A percentile compares a stretch with the other conserved stretches of the same genome.
Evolutionary conservation across 331 rosid species (phyloP).

Genomic region (Phaseolus coccineus): DNA sequence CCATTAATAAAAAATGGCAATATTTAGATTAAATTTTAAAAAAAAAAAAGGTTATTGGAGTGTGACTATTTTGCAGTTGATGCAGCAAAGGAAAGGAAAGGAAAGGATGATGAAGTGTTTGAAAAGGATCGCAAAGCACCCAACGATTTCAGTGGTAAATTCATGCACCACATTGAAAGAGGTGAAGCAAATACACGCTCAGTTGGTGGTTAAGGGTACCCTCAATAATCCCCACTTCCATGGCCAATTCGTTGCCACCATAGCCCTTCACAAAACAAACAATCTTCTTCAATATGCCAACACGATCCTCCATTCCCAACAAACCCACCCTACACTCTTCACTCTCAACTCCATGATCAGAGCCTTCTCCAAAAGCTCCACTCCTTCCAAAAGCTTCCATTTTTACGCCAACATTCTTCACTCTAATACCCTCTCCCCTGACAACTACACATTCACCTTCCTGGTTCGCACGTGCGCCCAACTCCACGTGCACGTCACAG

Average conservation of each 20-base stretch:
- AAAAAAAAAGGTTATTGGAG: too few relatives aligned
- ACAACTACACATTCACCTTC: constrained; percentile 61
- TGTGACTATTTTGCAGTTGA: too few relatives aligned
- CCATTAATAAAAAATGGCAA: too few relatives aligned
- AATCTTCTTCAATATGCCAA: constrained; percentile 51
- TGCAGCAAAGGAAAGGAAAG: not conserved
- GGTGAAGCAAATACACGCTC: constrained; percentile 61
- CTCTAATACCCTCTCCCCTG: constrained; percentile 46
- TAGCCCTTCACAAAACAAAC: constrained; percentile 51
- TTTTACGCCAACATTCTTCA: constrained; percentile 48
- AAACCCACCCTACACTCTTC: constrained; percentile 48
- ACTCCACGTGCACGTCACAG: constrained; percentile 38
- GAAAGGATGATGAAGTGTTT: not conserved
- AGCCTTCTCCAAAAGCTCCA: constrained; percentile 57
- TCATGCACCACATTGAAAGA: constrained; percentile 43
- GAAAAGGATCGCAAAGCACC: constrained; percentile 52
- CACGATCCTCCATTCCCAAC: constrained; percentile 40
- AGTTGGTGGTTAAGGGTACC: constrained; percentile 49
- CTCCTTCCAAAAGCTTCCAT: constrained; percentile 51
- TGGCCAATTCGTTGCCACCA: constrained; percentile 59
- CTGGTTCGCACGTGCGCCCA: constrained; percentile 52
- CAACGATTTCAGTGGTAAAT: constrained; percentile 50
- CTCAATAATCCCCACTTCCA: constrained; percentile 46
- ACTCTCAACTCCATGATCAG: constrained; percentile 68
- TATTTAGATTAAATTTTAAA: too few relatives aligned